Percentiles rank a stretch among this genome's conserved stretches.
Evolutionary conservation across 495 filamentous ascomycete genomes (phyloP).

Genomic region (Chaetomium fimeti): DNA sequence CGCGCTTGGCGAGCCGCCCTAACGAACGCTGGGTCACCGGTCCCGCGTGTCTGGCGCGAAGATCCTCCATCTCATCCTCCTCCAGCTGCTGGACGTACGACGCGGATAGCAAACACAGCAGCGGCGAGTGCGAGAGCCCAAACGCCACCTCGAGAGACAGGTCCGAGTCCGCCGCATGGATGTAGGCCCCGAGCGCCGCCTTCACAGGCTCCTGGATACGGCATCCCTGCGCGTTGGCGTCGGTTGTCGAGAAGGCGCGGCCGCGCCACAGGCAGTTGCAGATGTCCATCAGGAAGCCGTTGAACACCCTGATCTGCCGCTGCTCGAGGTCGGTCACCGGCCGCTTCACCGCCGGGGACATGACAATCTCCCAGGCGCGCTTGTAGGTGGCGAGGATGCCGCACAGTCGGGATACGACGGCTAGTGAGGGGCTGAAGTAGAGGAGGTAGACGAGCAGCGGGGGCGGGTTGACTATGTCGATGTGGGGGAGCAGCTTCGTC

Average conservation of each 20-base stretch:
- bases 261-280: constrained; percentile 84
- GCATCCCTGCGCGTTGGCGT: constrained; percentile 72
- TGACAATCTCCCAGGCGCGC: constrained; percentile 66
- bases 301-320: constrained; percentile 67
- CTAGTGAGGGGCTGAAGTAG: constrained; percentile 60
- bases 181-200: constrained; percentile 48
- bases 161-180: constrained; percentile 41
- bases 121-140: constrained; percentile 66
- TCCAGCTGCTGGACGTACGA: constrained; percentile 67
- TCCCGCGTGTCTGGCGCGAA: constrained; percentile 63
- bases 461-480: constrained; percentile 66
- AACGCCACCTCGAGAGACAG: constrained; percentile 59
- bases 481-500: constrained; percentile 45
- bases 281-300: constrained; percentile 84
- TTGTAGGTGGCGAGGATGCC: constrained; percentile 69
- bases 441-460: constrained; percentile 68
- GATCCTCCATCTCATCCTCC: constrained; percentile 47
- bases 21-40: constrained; percentile 72
- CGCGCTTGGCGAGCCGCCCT: constrained; percentile 60
- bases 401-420: constrained; percentile 68
- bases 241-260: constrained; percentile 65
- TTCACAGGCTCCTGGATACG: constrained; percentile 54
- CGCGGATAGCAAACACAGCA: constrained; percentile 64
- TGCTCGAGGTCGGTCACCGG: constrained; percentile 45
- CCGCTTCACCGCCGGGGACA: constrained; percentile 31